Base-by-base conservation (phyloP, 306 rosid genomes). In the Vigna reflexopilosa region DNA sequence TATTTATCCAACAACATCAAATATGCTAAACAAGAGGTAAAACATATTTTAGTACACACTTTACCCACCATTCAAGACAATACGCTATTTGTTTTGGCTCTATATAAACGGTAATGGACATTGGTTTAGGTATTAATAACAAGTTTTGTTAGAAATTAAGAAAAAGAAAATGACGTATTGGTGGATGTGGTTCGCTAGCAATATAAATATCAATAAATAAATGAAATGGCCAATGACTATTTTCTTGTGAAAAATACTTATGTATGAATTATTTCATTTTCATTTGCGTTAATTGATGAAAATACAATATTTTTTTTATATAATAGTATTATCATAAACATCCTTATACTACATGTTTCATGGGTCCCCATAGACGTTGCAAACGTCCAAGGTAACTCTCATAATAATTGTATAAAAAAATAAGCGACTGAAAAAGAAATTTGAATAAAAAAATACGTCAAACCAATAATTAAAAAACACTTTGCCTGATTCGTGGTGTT, bases 31-130 rank as follows among this genome's bases (percentile, higher is more conserved):
- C 26, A 24, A 24, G 26, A 24, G 26, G 26, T 2, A 24, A 38
- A 38, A 6, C 2, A 38, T 38, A 7, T 57, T 59, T 62, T 63
- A 61, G 44, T 10, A 4, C 22, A 32, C 3, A 34, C 32, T 62
- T 11, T 62, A 62, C 22, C 44, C 32, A 30, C 44, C 45, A 62
- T 3, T 7, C 47, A 34, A 8, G 7, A 72, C 5, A 8, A 44
- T 15, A 51, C 52, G 66, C 58, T 19, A 19, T 19, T 36, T 52
- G 9, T 38, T 77, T 77, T 42, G 73, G 81, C 24, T 52, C 56
- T 66, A 34, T 54, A 15, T 38, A 6, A 22, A 20, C 11, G 24
- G 20, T 47, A 28, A 30, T 15, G 16, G 45, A 13, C 57, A 17
- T 24, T 67, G 59, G 69, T 32, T 61, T 61, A 75, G 70, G 70